phyloP scores from a whole-genome alignment of 805 yeast genomes.

The Candida hungchunana region DNA sequence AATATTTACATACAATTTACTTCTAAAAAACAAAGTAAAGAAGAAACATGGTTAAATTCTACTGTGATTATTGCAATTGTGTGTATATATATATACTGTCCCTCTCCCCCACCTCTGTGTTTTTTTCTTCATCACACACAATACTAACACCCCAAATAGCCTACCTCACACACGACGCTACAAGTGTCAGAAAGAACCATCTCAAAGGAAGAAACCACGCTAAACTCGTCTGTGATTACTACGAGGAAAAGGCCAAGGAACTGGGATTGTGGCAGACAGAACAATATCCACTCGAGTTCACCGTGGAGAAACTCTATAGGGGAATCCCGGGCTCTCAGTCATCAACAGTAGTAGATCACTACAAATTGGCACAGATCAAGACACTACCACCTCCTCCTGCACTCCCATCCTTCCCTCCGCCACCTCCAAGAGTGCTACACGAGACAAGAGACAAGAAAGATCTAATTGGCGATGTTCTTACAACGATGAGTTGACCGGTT shows the following conservation, averaged over 20 bases:
- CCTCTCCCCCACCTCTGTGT: neutral
- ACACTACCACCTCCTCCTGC: slow-evolving; percentile 26
- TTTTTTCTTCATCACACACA: neutral
- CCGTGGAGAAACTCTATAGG: slow-evolving; percentile 15
- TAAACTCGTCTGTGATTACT: slow-evolving; percentile 67
- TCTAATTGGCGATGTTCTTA: slow-evolving; percentile 20
- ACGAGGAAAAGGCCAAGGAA: slow-evolving; percentile 42
- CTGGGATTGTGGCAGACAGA: slow-evolving; percentile 30
- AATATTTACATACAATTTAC: no score
- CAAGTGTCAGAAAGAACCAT: slow-evolving; percentile 80
- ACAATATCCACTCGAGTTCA: slow-evolving; percentile 23
- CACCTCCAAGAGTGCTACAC: slow-evolving; percentile 24
- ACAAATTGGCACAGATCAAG: slow-evolving; percentile 18
- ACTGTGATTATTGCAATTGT: slow-evolving; percentile 80
- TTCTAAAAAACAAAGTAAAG: neutral
- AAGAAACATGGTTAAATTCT: slow-evolving; percentile 54
- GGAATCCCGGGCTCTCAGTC: slow-evolving; percentile 32
- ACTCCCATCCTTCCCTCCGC: slow-evolving; percentile 19
- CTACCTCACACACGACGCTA: slow-evolving; percentile 82
- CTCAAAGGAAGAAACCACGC: slow-evolving; percentile 74
- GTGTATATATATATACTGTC: slow-evolving; percentile 13
- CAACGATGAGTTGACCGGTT: slow-evolving; percentile 21
- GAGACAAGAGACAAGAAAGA: slow-evolving; percentile 8
- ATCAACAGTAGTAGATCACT: slow-evolving; percentile 10
- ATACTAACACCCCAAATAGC: slow-evolving; percentile 29